These are phyloP conservation scores for Colletotrichum sublineola DNA, from an alignment of 2,329 filamentous ascomycete species.

Conservation along the genomic window DNA sequence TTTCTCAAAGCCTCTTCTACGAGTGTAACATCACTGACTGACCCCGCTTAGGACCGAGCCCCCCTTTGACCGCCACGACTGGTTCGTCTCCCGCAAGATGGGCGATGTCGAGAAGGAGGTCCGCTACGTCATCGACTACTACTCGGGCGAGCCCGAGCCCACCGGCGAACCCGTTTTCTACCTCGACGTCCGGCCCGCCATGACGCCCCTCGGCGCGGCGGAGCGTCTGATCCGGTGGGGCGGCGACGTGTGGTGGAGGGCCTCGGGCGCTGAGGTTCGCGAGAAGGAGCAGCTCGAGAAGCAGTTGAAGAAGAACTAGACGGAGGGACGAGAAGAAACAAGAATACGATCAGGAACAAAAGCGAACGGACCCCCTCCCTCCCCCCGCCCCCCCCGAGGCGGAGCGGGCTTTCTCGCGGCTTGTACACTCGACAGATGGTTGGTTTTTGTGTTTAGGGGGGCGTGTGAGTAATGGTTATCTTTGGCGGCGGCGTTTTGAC, in stretches of 20 bases:
- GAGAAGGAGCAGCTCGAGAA: slow-evolving; percentile 52
- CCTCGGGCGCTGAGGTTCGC: slow-evolving; percentile 78
- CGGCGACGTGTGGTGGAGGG: slow-evolving; percentile 93
- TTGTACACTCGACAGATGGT: slow-evolving; percentile 6
- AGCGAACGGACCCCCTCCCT: neutral
- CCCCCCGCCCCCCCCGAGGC: neutral
- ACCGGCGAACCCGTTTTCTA: slow-evolving; percentile 95
- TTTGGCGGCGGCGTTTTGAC: slow-evolving; percentile 31
- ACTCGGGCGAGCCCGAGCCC: slow-evolving; percentile 84
- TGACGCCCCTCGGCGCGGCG: slow-evolving; percentile 82
- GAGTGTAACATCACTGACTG: slow-evolving; percentile 32
- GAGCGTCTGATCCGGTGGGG: slow-evolving; percentile 91
- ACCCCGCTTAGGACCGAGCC: slow-evolving; percentile 73
- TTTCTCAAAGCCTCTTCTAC: neutral
- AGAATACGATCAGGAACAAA: neutral
- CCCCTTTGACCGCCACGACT: slow-evolving; percentile 97
- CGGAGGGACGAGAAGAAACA: neutral
- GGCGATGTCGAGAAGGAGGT: slow-evolving; percentile 80
- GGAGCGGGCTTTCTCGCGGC: slow-evolving; percentile 11
- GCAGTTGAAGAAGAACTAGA: slow-evolving; percentile 21
- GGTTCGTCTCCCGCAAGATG: slow-evolving; percentile 85
- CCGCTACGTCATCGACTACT: slow-evolving; percentile 97
- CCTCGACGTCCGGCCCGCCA: slow-evolving; percentile 91
- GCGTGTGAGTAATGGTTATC: neutral
- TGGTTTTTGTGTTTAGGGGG: neutral